Conservation (phyloP, 2,329 filamentous ascomycete species). For the Talaromyces atroroseus region DNA sequence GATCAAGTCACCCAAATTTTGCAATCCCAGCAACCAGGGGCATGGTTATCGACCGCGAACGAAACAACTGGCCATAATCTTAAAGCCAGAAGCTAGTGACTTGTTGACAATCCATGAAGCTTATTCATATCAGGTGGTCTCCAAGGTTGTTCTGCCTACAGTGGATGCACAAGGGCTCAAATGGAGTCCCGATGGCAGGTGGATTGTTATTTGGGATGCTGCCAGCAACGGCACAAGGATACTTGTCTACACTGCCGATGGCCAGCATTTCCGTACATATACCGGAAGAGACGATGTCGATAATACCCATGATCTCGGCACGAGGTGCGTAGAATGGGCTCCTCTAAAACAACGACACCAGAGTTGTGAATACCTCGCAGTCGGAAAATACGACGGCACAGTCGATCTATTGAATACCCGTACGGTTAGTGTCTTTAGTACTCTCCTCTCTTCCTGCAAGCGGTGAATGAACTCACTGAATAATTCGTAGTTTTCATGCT, state of each 20-base stretch:
- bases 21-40: conserved; percentile 24
- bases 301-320: conserved; percentile 42
- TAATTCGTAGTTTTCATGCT: conserved; percentile 28
- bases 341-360: conserved; percentile 26
- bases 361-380: conserved; percentile 38
- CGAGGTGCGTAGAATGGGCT: conserved; percentile 51
- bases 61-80: conserved; percentile 33
- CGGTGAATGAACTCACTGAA: background rate
- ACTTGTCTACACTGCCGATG: conserved; percentile 55
- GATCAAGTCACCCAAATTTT: conserved; percentile 37
- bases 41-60: conserved; percentile 38
- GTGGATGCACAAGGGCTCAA: conserved; percentile 53
- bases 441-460: background rate
- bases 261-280: conserved; percentile 52
- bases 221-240: conserved; percentile 48
- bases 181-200: conserved; percentile 57
- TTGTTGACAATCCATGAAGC: conserved; percentile 36
- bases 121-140: conserved; percentile 29
- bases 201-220: conserved; percentile 55
- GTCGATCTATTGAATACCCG: conserved; percentile 44
- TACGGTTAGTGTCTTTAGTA: conserved; percentile 28
- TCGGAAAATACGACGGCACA: conserved; percentile 48
- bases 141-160: conserved; percentile 40
- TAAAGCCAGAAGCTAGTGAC: conserved; percentile 36
- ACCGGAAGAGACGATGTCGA: conserved; percentile 34